Conservation (phyloP, 2,329 filamentous ascomycete species). For the Ascosphaera pollenicola region DNA sequence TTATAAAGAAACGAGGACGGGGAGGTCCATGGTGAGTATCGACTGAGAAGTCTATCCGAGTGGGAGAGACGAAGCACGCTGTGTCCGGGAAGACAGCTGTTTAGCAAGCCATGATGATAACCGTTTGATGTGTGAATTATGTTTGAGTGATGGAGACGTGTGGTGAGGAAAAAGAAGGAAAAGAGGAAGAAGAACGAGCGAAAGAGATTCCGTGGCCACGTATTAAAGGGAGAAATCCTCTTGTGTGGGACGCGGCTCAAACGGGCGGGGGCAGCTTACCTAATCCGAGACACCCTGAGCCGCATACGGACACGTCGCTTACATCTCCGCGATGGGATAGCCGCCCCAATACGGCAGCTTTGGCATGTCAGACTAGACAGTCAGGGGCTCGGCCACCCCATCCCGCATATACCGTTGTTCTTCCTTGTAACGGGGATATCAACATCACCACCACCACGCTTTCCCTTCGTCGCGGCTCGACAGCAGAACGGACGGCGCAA, state of each 20-base stretch:
- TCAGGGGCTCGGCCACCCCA: no score
- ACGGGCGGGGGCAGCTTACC: not conserved
- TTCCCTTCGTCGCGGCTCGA: no score
- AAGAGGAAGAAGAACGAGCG: slow-evolving; percentile 5
- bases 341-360: not conserved
- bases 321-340: not conserved
- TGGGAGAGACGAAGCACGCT: not conserved
- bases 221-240: slow-evolving; percentile 7
- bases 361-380: not conserved
- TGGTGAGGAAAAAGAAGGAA: slow-evolving; percentile 5
- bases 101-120: slow-evolving; percentile 9
- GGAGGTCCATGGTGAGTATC: slow-evolving; percentile 15
- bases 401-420: no score
- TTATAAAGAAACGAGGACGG: slow-evolving; percentile 7
- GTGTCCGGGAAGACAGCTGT: slow-evolving; percentile 16
- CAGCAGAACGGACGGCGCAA: no score
- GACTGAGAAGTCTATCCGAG: slow-evolving; percentile 8
- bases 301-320: no score
- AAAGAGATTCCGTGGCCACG: slow-evolving; percentile 14
- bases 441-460: no score
- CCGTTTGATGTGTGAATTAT: slow-evolving; percentile 3
- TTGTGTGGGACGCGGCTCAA: not conserved
- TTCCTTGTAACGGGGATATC: no score
- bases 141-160: slow-evolving; percentile 4
- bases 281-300: not conserved